phyloP scores from a whole-genome alignment of 768 basidiomycete species.

The Tylopilus subfusipes region DNA sequence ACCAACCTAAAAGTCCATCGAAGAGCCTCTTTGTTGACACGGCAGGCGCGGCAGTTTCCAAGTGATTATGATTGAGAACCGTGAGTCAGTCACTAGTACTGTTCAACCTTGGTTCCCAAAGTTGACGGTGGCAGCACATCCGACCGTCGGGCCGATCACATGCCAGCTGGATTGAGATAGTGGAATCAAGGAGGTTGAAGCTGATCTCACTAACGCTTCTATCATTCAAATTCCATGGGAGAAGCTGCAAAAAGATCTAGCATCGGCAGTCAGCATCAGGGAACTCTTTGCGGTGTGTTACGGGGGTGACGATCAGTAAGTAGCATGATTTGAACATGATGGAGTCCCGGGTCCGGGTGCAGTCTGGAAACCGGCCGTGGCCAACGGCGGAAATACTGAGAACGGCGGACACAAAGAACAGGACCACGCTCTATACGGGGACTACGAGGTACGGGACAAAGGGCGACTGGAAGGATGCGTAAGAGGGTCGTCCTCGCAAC shows the following conservation, averaged over 20 bases:
- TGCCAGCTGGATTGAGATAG: too few species aligned
- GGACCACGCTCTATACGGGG: too few species aligned
- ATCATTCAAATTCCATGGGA: not conserved
- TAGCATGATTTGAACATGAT: too few species aligned
- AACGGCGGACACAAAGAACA: too few species aligned
- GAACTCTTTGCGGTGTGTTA: not conserved
- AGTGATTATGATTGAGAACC: not conserved
- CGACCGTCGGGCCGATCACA: not conserved
- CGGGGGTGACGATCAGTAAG: not conserved
- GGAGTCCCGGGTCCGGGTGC: too few species aligned
- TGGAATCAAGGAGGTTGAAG: too few species aligned
- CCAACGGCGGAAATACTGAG: too few species aligned
- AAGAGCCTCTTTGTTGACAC: not conserved
- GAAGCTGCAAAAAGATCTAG: not conserved
- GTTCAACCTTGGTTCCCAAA: too few species aligned
- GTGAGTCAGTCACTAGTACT: too few species aligned
- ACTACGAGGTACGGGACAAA: too few species aligned
- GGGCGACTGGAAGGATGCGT: not conserved
- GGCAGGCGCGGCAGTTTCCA: not conserved
- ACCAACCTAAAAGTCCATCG: not conserved
- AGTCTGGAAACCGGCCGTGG: too few species aligned
- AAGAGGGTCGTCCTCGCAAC: not conserved
- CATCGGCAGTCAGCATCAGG: not conserved
- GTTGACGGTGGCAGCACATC: not conserved
- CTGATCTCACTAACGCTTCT: not conserved